phyloP scores from a whole-genome alignment of 1,139 yeast genomes.

The Candida glucosophila region DNA sequence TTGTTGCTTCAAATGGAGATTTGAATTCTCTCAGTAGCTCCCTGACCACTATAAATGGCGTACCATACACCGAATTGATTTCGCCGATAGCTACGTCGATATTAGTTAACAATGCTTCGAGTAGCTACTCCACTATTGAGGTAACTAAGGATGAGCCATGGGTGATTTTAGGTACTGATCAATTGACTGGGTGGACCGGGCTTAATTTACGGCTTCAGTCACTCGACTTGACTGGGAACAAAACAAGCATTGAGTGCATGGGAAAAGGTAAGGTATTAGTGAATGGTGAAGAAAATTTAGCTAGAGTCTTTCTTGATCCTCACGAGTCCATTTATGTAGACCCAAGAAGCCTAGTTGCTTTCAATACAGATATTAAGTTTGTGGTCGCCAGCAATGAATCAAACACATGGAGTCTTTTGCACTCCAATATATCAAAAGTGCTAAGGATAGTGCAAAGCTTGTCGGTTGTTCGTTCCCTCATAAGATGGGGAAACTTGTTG shows the following conservation, averaged over 20 bases:
- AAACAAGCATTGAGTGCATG: conserved; percentile 12
- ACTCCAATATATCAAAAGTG: too few relatives aligned
- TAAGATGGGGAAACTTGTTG: too few relatives aligned
- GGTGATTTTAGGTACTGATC: conserved; percentile 23
- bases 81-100: conserved; percentile 18
- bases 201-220: conserved; percentile 19
- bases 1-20: conserved; percentile 30
- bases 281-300: conserved; percentile 25
- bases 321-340: conserved; percentile 26
- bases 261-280: conserved; percentile 34
- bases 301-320: conserved; percentile 19
- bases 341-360: conserved; percentile 29
- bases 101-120: conserved; percentile 18
- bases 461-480: too few relatives aligned
- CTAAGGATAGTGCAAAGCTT: too few relatives aligned
- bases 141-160: conserved; percentile 16
- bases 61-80: conserved; percentile 19
- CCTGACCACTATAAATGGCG: conserved; percentile 8
- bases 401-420: too few relatives aligned
- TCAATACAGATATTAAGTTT: conserved; percentile 2
- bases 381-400: too few relatives aligned
- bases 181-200: conserved; percentile 41
- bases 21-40: conserved; percentile 11
- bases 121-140: conserved; percentile 19
- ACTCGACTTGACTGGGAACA: conserved; percentile 9